Evolutionary conservation across 805 yeast genomes (phyloP).

Genomic region (Grigorovia yakushimaensis): DNA sequence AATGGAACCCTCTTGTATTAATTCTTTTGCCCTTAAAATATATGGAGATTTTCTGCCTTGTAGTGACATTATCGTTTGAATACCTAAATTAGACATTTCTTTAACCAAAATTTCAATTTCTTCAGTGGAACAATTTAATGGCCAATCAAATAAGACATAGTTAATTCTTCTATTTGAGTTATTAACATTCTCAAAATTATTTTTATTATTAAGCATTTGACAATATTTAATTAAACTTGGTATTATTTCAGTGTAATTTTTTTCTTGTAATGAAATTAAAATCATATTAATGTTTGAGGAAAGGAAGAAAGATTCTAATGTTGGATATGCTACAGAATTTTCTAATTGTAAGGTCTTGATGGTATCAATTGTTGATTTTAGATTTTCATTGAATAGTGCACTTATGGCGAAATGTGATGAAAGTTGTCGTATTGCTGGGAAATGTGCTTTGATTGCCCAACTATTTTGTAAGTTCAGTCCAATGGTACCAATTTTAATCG

Average conservation of each 20-base stretch:
- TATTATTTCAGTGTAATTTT: slow-evolving; percentile 7
- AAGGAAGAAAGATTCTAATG: slow-evolving; percentile 8
- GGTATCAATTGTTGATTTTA: slow-evolving; percentile 9
- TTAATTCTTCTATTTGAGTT: background rate
- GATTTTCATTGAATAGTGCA: slow-evolving; percentile 9
- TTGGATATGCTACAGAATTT: slow-evolving; percentile 10
- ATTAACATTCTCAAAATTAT: background rate
- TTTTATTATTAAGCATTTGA: background rate
- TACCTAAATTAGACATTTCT: slow-evolving; percentile 7
- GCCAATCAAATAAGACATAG: slow-evolving; percentile 16
- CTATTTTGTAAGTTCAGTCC: slow-evolving; percentile 12
- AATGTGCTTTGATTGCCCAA: slow-evolving; percentile 16
- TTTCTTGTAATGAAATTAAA: slow-evolving; percentile 10
- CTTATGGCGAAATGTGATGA: slow-evolving; percentile 12
- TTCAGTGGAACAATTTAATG: slow-evolving; percentile 9
- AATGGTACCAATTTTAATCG: slow-evolving; percentile 11
- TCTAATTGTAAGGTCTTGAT: slow-evolving; percentile 9
- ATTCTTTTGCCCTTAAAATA: slow-evolving; percentile 14
- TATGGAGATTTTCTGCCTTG: slow-evolving; percentile 19
- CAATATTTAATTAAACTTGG: slow-evolving; percentile 7
- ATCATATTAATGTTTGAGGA: slow-evolving; percentile 12
- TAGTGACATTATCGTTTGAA: slow-evolving; percentile 14
- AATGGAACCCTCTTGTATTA: slow-evolving; percentile 14
- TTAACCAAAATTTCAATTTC: slow-evolving; percentile 10
- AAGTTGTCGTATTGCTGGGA: slow-evolving; percentile 11